Percentiles rank a stretch among this genome's conserved stretches.
Conservation (phyloP, 768 basidiomycete genomes). For the Mycena vitilis region DNA sequence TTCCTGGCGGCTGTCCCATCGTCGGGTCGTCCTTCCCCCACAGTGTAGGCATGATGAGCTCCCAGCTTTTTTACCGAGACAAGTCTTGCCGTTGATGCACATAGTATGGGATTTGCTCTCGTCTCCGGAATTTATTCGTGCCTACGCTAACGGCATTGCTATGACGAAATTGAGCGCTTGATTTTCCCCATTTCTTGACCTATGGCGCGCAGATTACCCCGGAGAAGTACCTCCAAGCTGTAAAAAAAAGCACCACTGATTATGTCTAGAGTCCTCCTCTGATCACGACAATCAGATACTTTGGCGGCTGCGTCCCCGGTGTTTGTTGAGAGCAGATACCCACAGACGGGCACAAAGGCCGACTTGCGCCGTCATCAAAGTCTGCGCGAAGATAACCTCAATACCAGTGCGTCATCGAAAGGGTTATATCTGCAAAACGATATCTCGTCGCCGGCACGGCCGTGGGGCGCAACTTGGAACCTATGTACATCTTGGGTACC, state of each 20-base stretch:
- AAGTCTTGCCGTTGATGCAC: constrained; percentile 36
- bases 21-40: no score
- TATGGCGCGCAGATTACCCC: constrained; percentile 48
- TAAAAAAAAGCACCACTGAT: background rate
- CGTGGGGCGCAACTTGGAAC: background rate
- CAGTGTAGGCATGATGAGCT: no score
- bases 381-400: constrained; percentile 10
- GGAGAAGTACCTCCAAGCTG: constrained; percentile 39
- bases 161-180: constrained; percentile 39
- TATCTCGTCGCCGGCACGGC: background rate
- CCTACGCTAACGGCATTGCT: constrained; percentile 42
- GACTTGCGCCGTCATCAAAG: background rate
- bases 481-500: constrained; percentile 20
- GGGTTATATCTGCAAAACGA: constrained; percentile 13
- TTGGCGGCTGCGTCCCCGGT: constrained; percentile 2
- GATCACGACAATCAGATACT: background rate
- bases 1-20: no score
- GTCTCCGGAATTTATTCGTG: constrained; percentile 41
- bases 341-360: background rate
- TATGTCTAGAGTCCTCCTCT: background rate
- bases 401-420: constrained; percentile 2
- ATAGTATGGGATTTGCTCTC: constrained; percentile 41
- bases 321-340: background rate
- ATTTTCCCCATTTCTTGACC: constrained; percentile 43
- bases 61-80: no score